phyloP scores from a whole-genome alignment of 345 rosid genomes.

The Orychophragmus violaceus region DNA sequence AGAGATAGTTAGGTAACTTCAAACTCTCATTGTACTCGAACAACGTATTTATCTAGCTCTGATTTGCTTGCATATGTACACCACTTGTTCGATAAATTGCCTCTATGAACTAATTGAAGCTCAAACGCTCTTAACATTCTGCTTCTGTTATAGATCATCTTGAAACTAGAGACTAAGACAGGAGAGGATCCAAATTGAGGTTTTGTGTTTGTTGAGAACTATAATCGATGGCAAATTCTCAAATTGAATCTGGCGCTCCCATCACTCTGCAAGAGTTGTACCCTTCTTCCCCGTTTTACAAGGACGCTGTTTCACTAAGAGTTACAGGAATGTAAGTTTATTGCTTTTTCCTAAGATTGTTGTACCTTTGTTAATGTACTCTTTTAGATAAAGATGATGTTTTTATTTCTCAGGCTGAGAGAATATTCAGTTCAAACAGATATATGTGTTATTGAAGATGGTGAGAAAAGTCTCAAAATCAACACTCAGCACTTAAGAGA shows the following conservation, averaged over 20 bases:
- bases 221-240: constrained; percentile 33
- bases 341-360: not conserved
- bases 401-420: constrained; percentile 41
- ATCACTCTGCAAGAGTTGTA: constrained; percentile 47
- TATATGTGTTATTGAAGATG: constrained; percentile 51
- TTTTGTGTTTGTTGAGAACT: not conserved
- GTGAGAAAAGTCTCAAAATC: constrained; percentile 42
- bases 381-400: not conserved
- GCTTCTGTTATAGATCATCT: not conserved
- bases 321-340: constrained; percentile 54
- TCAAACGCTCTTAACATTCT: not conserved
- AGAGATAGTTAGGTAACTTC: not conserved
- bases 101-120: not conserved
- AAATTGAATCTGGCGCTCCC: constrained; percentile 42
- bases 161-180: not conserved
- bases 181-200: not conserved
- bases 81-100: not conserved
- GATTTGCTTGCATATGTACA: not conserved
- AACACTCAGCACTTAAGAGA: constrained; percentile 68
- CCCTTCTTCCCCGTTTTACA: constrained; percentile 53
- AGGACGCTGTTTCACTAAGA: constrained; percentile 57
- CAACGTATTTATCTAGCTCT: not conserved
- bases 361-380: not conserved
- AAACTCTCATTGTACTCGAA: not conserved
- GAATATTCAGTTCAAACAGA: constrained; percentile 51